phyloP scores from a whole-genome alignment of 2,329 filamentous ascomycete species.

The Hymenoscyphus scutula region DNA sequence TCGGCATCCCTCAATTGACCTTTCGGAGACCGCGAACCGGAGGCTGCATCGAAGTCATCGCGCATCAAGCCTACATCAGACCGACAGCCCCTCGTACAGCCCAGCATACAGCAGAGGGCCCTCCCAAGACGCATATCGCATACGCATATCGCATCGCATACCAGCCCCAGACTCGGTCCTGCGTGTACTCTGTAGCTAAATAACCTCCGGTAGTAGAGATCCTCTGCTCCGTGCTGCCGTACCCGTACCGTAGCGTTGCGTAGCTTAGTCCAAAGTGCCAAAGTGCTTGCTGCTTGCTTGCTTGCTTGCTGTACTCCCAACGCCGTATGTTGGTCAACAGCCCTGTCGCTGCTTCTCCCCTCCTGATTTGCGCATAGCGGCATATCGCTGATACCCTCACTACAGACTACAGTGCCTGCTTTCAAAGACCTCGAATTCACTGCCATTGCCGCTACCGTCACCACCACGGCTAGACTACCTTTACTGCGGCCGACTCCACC shows the following conservation, averaged over 20 bases:
- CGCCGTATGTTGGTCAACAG: constrained; percentile 13
- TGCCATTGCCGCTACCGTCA: not conserved
- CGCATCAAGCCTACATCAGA: not conserved
- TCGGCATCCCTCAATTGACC: not conserved
- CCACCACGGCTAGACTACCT: not conserved
- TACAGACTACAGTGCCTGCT: not conserved
- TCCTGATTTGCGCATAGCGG: constrained; percentile 14
- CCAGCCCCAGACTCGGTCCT: not conserved
- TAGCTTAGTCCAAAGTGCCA: too few species aligned
- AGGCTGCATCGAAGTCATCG: constrained; percentile 2
- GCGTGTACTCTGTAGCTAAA: not conserved
- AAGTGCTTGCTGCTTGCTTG: too few species aligned
- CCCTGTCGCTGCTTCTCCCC: constrained; percentile 9
- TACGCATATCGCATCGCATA: too few species aligned
- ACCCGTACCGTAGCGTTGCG: not conserved
- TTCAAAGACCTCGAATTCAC: not conserved
- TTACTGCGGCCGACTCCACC: not conserved
- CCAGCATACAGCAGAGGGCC: not conserved
- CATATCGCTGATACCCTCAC: constrained; percentile 5
- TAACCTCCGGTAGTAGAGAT: constrained; percentile 2
- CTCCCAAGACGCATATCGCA: not conserved
- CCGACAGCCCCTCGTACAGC: not conserved
- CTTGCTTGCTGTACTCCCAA: not conserved
- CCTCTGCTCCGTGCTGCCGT: not conserved
- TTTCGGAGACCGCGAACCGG: not conserved